Evolutionary conservation across 208 protist genomes (phyloP).

Genomic region (Trichomonas vaginalis): DNA sequence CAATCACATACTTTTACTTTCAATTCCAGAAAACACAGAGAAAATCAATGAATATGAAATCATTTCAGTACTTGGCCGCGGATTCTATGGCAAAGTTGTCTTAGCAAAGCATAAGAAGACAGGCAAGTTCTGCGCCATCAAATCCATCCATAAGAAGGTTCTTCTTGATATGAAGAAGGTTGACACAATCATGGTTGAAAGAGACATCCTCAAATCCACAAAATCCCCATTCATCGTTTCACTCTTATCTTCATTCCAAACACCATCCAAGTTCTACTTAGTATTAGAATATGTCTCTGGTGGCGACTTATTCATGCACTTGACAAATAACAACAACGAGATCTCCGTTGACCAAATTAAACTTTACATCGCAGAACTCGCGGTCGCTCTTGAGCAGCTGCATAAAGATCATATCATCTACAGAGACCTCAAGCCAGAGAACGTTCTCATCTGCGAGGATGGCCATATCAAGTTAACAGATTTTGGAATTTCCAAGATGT

Average conservation of each 20-base stretch:
- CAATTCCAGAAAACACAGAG: not conserved
- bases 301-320: not conserved
- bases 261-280: not conserved
- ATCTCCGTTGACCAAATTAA: not conserved
- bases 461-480: not conserved
- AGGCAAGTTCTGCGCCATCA: not conserved
- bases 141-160: not conserved
- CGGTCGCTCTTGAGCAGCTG: not conserved
- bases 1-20: not conserved
- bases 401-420: conserved; percentile 2
- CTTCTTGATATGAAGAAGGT: not conserved
- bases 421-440: conserved; percentile 16
- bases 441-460: not conserved
- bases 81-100: not conserved
- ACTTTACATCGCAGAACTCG: not conserved
- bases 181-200: not conserved
- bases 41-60: not conserved
- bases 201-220: not conserved
- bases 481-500: not conserved
- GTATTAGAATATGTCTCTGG: conserved; percentile 1
- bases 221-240: not conserved
- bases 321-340: not conserved
- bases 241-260: not conserved
- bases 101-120: not conserved
- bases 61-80: not conserved